Evolutionary conservation across 148 eudicot species (phyloP).

Genomic region (Suaeda aralocaspica): DNA sequence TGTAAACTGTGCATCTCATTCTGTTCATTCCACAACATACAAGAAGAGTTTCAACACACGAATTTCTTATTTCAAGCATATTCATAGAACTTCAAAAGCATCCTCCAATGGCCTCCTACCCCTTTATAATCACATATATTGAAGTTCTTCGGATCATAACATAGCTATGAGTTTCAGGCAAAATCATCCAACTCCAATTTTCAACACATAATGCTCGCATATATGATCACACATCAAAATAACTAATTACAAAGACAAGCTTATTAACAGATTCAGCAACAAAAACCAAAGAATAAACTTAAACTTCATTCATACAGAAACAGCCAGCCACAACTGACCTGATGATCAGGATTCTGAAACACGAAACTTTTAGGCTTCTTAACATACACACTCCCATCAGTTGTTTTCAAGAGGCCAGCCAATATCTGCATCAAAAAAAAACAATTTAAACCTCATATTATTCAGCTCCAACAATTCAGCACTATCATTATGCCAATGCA

Average conservation of each 20-base stretch:
- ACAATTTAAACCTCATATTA: conserved; percentile 11
- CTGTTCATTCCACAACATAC: not conserved
- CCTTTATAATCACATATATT: not conserved
- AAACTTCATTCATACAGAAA: not conserved
- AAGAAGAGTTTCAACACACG: not conserved
- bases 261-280: conserved; percentile 1
- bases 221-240: not conserved
- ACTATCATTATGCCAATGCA: not conserved
- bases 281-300: not conserved
- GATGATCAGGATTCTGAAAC: conserved; percentile 98
- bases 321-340: conserved; percentile 41
- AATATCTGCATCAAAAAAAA: conserved; percentile 46
- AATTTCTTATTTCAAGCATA: not conserved
- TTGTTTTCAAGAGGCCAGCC: conserved; percentile 78
- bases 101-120: not conserved
- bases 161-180: not conserved
- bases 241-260: not conserved
- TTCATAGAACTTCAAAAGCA: not conserved
- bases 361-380: conserved; percentile 85
- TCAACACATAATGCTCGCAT: conserved; percentile 3
- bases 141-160: not conserved
- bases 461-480: not conserved
- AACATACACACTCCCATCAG: conserved; percentile 56
- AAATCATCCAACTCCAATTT: not conserved
- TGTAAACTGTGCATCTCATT: not conserved